A percentile compares a stretch with the other conserved stretches of the same genome.
These are phyloP conservation scores for Pleurotus tuoliensis DNA, from an alignment of 768 basidiomycete genomes.

Conservation along the genomic window DNA sequence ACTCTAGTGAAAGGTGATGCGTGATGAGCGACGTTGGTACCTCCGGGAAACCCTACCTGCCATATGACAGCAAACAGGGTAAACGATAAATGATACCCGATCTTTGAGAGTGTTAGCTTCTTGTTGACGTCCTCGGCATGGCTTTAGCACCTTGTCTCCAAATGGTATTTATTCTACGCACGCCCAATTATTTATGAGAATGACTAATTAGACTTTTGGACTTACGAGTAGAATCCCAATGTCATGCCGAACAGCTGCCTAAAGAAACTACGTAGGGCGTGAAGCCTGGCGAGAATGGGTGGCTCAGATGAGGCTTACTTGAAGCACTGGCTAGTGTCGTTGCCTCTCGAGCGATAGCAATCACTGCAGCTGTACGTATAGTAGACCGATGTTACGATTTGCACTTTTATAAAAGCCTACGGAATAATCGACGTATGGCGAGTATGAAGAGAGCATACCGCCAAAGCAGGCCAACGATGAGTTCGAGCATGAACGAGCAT, in stretches of 20 bases:
- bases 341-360: constrained; percentile 31
- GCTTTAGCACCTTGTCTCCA: constrained; percentile 24
- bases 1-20: constrained; percentile 15
- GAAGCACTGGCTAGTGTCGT: constrained; percentile 36
- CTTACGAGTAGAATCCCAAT: constrained; percentile 36
- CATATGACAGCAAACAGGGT: constrained; percentile 32
- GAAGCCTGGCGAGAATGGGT: neutral
- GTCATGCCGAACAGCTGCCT: constrained; percentile 35
- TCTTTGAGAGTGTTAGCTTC: constrained; percentile 13
- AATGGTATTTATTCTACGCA: constrained; percentile 30
- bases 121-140: too few species aligned
- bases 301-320: constrained; percentile 19
- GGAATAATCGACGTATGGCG: neutral
- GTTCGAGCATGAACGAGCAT: neutral
- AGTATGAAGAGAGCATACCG: constrained; percentile 16
- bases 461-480: constrained; percentile 34
- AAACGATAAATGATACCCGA: constrained; percentile 35
- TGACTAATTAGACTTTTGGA: neutral
- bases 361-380: constrained; percentile 38
- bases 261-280: constrained; percentile 22
- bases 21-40: neutral
- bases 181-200: neutral
- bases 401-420: constrained; percentile 18
- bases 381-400: constrained; percentile 32
- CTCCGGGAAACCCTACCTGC: constrained; percentile 13